Evolutionary conservation across 768 basidiomycete species (phyloP).

Genomic region (Auricularia sp.): DNA sequence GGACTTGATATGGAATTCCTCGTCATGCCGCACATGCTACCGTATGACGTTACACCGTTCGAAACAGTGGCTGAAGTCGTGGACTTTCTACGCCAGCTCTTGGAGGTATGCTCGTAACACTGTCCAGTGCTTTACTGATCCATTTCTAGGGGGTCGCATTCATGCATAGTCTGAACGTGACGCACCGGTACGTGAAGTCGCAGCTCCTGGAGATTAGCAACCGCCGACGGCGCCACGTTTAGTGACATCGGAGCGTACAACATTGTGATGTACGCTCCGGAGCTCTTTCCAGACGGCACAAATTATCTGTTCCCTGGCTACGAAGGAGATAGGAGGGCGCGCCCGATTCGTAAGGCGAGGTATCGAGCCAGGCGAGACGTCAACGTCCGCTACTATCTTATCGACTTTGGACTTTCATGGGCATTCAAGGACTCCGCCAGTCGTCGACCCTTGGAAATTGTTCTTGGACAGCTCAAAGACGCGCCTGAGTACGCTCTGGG

Average conservation of each 20-base stretch:
- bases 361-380: too few species aligned
- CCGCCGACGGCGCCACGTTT: neutral
- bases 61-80: conserved; percentile 22
- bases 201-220: too few species aligned
- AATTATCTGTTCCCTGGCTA: neutral
- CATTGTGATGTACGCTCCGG: neutral
- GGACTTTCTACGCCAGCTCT: conserved; percentile 20
- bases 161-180: conserved; percentile 25
- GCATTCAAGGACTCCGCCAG: too few species aligned
- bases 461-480: too few species aligned
- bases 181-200: conserved; percentile 20
- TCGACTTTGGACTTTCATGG: too few species aligned
- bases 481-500: too few species aligned
- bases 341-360: too few species aligned
- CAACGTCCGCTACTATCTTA: too few species aligned
- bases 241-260: neutral
- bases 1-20: conserved; percentile 11
- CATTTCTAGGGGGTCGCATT: conserved; percentile 22
- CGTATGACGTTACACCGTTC: conserved; percentile 26
- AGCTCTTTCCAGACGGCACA: neutral
- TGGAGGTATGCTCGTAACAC: conserved; percentile 17
- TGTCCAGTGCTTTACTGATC: neutral
- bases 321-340: too few species aligned
- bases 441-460: too few species aligned
- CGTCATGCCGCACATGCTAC: conserved; percentile 29